A percentile compares a stretch with the other conserved stretches of the same genome.
phyloP scores from a whole-genome alignment of 1,139 yeast genomes.

The Yamadazyma pseudoaaseri region DNA sequence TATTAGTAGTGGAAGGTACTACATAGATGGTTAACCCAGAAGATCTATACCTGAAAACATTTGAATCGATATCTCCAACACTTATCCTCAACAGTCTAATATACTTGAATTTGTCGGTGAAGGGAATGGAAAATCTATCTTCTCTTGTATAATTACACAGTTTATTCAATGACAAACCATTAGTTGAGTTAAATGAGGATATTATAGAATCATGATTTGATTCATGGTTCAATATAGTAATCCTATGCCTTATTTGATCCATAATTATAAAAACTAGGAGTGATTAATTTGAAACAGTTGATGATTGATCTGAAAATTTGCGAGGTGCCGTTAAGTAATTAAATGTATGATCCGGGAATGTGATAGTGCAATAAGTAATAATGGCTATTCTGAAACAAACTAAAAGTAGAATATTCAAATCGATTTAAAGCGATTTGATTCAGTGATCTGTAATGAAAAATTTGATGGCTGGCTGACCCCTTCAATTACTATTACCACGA shows the following conservation, averaged over 20 bases:
- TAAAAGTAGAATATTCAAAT: no score
- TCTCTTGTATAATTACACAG: constrained; percentile 15
- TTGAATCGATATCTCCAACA: constrained; percentile 15
- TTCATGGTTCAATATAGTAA: constrained; percentile 30
- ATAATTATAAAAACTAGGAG: neutral
- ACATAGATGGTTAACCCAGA: constrained; percentile 28
- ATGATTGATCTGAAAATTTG: neutral
- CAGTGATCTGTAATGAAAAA: no score
- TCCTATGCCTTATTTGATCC: constrained; percentile 27
- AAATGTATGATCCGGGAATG: constrained; percentile 4
- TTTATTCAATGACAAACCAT: constrained; percentile 13
- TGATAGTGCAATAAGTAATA: no score
- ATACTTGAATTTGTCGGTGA: constrained; percentile 8
- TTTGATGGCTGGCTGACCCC: constrained; percentile 4
- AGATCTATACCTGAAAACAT: constrained; percentile 25
- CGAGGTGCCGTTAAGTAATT: constrained; percentile 1
- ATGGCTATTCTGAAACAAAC: no score
- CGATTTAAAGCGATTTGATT: no score
- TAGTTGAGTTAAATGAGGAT: constrained; percentile 14
- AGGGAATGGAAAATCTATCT: constrained; percentile 13
- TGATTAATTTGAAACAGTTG: neutral
- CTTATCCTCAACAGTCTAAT: constrained; percentile 26
- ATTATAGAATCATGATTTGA: constrained; percentile 25
- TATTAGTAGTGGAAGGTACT: constrained; percentile 20
- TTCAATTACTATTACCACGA: no score